Evolutionary conservation across 2,329 filamentous ascomycete genomes (phyloP), one percentile per base, ranked within the genome.

Genomic region (Dactylellina sp.): DNA sequence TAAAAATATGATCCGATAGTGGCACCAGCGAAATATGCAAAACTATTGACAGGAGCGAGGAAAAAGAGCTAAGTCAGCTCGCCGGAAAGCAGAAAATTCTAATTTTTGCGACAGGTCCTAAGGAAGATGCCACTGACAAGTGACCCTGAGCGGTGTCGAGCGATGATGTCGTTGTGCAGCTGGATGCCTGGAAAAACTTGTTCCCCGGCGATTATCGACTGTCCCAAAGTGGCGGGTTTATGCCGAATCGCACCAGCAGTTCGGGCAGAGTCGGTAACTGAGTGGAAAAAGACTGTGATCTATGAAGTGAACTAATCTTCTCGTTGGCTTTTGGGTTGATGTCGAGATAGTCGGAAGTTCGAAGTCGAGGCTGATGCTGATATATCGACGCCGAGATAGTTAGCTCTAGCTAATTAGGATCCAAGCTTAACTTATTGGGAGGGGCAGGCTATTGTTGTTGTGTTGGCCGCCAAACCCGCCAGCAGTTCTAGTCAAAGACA

Each of bases 131-230:
- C 12, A 40, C 37, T 40, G n/a, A 40, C 37, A 12, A 12, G 37
- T 14, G 50, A 40, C 60, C 61, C 50, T 65, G 25, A 32, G 61
- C 20, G 32, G 42, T 20, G 11, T 44, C 49, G 44, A 18, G 16
- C 11, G 20, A 70, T 70, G 64, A 70, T 70, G 64, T 70, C 47
- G 64, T 70, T 20, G 47, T 70, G 56, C 56, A 70, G 63, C 12
- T 25, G 39, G 56, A 9, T 56, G 56, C 39, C 56, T 55, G 47
- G 42, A 62, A 70, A 70, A 70, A 56, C 56, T 55, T 70, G 64
- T 70, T 70, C 39, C 18, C 24, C 18, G 42, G 46, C 37, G 39
- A 47, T 24, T 35, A 35, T 60, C 37, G 37, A 44, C 14, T 39
- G 35, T 50, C 28, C 37, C 32, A 44, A 66, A 52, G 40, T 32